phyloP scores from a whole-genome alignment of 345 rosid species.

The Populus ilicifolia region DNA sequence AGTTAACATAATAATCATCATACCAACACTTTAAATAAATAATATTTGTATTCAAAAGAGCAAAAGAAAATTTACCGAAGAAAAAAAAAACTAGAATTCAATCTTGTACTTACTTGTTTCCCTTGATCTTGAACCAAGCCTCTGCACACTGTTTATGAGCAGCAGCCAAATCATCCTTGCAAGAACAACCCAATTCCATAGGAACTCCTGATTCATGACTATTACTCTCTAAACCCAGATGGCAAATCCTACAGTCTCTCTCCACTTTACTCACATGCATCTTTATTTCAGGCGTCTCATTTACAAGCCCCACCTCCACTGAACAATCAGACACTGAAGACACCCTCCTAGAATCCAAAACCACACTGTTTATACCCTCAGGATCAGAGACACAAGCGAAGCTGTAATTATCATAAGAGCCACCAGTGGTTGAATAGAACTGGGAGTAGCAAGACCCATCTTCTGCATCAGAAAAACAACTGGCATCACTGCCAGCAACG shows the following conservation, averaged over 20 bases:
- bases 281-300: conserved; percentile 31
- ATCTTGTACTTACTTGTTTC: conserved; percentile 62
- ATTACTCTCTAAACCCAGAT: conserved; percentile 70
- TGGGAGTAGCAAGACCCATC: conserved; percentile 69
- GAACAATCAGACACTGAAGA: conserved; percentile 63
- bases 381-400: conserved; percentile 42
- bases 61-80: not conserved
- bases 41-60: not conserved
- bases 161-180: conserved; percentile 89
- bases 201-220: conserved; percentile 59
- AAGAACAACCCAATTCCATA: conserved; percentile 82
- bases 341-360: conserved; percentile 42
- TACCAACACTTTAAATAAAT: not conserved
- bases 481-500: conserved; percentile 29
- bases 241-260: conserved; percentile 86
- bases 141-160: conserved; percentile 97
- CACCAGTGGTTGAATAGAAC: conserved; percentile 74
- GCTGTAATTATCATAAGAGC: conserved; percentile 62
- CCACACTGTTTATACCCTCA: conserved; percentile 27
- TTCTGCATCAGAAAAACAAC: conserved; percentile 80
- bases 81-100: not conserved
- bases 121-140: conserved; percentile 94
- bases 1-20: not conserved
- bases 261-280: conserved; percentile 43
- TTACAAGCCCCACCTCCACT: conserved; percentile 51